Evolutionary conservation across 129 eudicot genomes (phyloP).

Genomic region (Oenanthe sinensis): DNA sequence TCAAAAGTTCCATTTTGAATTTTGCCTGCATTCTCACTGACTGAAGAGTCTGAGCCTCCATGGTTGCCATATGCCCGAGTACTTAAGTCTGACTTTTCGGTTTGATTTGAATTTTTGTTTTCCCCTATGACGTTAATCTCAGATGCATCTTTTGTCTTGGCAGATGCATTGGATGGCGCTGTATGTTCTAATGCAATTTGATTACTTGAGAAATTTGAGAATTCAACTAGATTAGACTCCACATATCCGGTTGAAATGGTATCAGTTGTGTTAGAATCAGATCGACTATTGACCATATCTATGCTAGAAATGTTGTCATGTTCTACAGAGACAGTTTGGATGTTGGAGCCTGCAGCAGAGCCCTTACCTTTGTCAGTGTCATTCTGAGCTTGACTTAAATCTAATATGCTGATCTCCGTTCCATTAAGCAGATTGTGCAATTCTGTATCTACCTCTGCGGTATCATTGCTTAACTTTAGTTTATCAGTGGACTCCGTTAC

Average conservation of each 20-base stretch:
- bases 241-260: slow-evolving; percentile 12
- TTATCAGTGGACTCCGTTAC: slow-evolving; percentile 14
- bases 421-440: slow-evolving; percentile 16
- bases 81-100: not conserved
- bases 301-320: slow-evolving; percentile 5
- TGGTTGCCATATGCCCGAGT: not conserved
- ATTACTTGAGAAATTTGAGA: slow-evolving; percentile 16
- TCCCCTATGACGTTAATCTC: slow-evolving; percentile 6
- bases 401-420: slow-evolving; percentile 16
- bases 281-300: slow-evolving; percentile 6
- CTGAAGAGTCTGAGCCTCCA: not conserved
- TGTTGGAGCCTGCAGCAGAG: slow-evolving; percentile 17
- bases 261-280: slow-evolving; percentile 18
- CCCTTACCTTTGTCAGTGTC: slow-evolving; percentile 5
- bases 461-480: slow-evolving; percentile 14
- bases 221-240: slow-evolving; percentile 10
- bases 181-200: slow-evolving; percentile 13
- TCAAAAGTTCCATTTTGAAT: slow-evolving; percentile 34
- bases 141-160: slow-evolving; percentile 21
- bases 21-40: slow-evolving; percentile 18
- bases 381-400: slow-evolving; percentile 18
- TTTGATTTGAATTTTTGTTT: not conserved
- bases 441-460: not conserved
- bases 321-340: not conserved
- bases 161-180: slow-evolving; percentile 2